These are phyloP conservation scores for Sisymbrium altissimum DNA, from an alignment of 345 rosid species.

Conservation along the genomic window DNA sequence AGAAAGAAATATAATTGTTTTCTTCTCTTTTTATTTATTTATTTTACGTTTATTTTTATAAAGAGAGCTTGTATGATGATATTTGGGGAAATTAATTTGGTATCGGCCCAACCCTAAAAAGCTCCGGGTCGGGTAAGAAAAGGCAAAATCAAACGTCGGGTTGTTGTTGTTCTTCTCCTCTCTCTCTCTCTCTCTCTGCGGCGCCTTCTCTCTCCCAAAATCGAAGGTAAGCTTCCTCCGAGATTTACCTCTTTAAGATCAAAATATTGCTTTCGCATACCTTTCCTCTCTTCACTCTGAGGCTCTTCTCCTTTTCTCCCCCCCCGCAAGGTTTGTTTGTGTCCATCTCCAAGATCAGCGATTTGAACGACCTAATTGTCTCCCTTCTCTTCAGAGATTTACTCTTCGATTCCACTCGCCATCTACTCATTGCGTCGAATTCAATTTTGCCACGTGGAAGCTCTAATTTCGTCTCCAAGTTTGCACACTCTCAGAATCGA, in stretches of 20 bases:
- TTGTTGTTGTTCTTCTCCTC: not conserved
- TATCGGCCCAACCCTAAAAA: conserved; percentile 26
- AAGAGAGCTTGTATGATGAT: not conserved
- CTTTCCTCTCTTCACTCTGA: not conserved
- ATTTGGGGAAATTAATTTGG: not conserved
- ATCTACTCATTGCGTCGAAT: conserved; percentile 4
- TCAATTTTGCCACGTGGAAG: not conserved
- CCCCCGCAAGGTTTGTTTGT: not conserved
- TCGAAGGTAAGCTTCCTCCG: conserved; percentile 24
- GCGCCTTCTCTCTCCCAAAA: conserved; percentile 29
- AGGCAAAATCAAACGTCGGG: conserved; percentile 8
- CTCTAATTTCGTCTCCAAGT: conserved; percentile 17
- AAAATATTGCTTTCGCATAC: not conserved
- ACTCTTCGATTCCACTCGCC: not conserved
- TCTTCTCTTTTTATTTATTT: not conserved
- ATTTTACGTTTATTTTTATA: not conserved
- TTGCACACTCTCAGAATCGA: conserved; percentile 19
- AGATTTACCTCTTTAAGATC: not conserved
- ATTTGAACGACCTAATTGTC: conserved; percentile 25
- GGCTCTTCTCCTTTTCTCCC: not conserved
- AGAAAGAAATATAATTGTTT: too few relatives aligned
- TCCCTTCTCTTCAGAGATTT: not conserved
- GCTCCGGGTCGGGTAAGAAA: conserved; percentile 29
- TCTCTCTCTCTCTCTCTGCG: conserved; percentile 23
- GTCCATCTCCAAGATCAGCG: conserved; percentile 12